Base-by-base conservation (phyloP, 441 rosid genomes). In the Mallotus japonicus region DNA sequence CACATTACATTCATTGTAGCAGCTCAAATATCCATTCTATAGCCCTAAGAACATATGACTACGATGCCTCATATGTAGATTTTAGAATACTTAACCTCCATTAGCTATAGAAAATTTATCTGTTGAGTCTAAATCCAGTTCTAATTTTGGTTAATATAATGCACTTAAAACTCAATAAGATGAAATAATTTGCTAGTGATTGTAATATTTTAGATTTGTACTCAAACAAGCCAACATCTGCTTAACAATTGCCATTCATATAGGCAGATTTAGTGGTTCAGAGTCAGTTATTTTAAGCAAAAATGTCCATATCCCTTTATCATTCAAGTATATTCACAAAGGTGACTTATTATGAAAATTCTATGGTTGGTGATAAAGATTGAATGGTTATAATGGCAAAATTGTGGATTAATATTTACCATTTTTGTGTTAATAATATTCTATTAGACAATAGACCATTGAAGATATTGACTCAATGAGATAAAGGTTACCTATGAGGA, bases 401-500 rank as follows among this genome's bases (percentile, higher is more conserved):
- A 17, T 0, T 20, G n/a, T 50, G 16, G n/a, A 42, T 11, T 40
- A 44, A 62, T 20, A 67, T 17, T 15, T 22, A n/a, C 40, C 34
- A 40, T 40, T 24, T 59, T 12, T 47, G 28, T 34, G 8, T 16
- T 50, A 53, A 62, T 8, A 19, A 28, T 14, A 28, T 7, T 66
- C 57, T 17, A 28, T 67, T 50, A 16, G 64, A 13, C 17, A 54
- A 54, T 2, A 19, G 13, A 60, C 60, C 51, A 8, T 56, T 47
- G 34, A 63, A 34, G 49, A 32, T n/a, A 53, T 75, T 20, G 20
- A 17, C 20, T n/a, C 56, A 59, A 67, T 42, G 64, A 65, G 51
- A 68, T 12, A 61, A 71, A 62, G 62, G 32, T 83, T 87, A 89
- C 99, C 97, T 90, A 74, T 71, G 97, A 74, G 85, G 63, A 76